phyloP scores from a whole-genome alignment of 441 rosid species.

The Sinapis alba region DNA sequence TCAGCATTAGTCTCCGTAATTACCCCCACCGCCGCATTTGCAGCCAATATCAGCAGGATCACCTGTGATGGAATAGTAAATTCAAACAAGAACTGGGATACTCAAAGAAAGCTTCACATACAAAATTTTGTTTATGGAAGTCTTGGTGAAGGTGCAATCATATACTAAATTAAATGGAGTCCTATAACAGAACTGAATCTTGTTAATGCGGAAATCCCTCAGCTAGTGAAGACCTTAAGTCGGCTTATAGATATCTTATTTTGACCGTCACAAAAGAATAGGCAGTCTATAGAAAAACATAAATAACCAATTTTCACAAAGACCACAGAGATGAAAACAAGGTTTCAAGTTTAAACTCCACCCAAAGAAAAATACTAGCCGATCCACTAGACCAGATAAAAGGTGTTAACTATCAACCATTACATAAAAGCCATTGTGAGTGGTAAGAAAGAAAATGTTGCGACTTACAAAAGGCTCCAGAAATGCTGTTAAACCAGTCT shows the following conservation, averaged over 20 bases:
- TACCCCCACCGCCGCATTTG: slow-evolving; percentile 98
- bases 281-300: background rate
- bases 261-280: slow-evolving; percentile 5
- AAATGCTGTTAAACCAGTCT: slow-evolving; percentile 95
- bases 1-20: slow-evolving; percentile 99
- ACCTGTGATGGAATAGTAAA: slow-evolving; percentile 53
- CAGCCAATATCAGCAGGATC: slow-evolving; percentile 94
- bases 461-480: slow-evolving; percentile 97
- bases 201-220: background rate
- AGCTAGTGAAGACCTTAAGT: background rate
- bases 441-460: slow-evolving; percentile 23
- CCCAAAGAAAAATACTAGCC: background rate
- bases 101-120: background rate
- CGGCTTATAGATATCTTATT: background rate
- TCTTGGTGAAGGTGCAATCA: slow-evolving; percentile 19
- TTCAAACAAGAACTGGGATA: slow-evolving; percentile 20
- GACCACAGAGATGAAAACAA: slow-evolving; percentile 2
- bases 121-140: slow-evolving; percentile 1
- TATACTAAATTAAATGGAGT: background rate
- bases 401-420: background rate
- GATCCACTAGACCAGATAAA: slow-evolving; percentile 13
- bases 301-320: background rate
- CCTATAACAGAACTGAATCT: background rate
- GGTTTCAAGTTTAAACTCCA: slow-evolving; percentile 6
- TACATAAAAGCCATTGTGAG: slow-evolving; percentile 3